Base-by-base conservation (phyloP, 805 yeast genomes). In the Ogataea kodamae region DNA sequence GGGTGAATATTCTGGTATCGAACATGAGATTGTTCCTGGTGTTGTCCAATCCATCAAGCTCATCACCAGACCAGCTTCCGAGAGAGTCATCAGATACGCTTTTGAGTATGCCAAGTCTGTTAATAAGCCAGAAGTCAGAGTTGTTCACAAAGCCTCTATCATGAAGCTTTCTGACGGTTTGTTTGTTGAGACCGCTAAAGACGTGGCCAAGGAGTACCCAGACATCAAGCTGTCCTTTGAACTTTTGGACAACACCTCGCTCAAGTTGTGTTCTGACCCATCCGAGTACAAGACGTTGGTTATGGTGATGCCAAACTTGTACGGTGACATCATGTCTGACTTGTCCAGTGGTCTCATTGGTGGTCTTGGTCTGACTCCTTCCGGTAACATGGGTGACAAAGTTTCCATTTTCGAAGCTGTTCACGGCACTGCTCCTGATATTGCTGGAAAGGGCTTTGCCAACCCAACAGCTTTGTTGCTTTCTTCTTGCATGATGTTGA, bases 391-490 rank as follows among this genome's bases (percentile, higher is more conserved):
- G 89, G 98, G 98, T 73, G 86, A 87, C 74, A 81, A 85, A 64
- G 95, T 90, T 46, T 87, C 97, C 37, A 90, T 92, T 62, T 92
- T 92, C 65, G 98, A 92, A 78, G 98, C 98, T 48, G 98, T 92
- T 59, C 98, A 92, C 67, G 98, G 98, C 65, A 89, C 97, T 39
- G 98, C 98, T 46, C 98, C 98, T 54, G 98, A 92, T 65, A 92
- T 92, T 59, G 97, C 97, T 45, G 98, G 98, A 61, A 87, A 92
- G 76, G 94, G 95, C 62, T 78, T 86, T 63, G 98, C 98, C 48
- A 92, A 92, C 79, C 98, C 98, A 70, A 92, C 98, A 43, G 98
- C 98, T 38, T 69, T 92, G 61, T 74, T 92, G 63, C 76, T 92
- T 61, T 87, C 96, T 31, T 90, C 97, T 28, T 87, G 89, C 61